Base-by-base conservation (phyloP, 2,329 filamentous ascomycete species). In the Sporothrix variecibatus region DNA sequence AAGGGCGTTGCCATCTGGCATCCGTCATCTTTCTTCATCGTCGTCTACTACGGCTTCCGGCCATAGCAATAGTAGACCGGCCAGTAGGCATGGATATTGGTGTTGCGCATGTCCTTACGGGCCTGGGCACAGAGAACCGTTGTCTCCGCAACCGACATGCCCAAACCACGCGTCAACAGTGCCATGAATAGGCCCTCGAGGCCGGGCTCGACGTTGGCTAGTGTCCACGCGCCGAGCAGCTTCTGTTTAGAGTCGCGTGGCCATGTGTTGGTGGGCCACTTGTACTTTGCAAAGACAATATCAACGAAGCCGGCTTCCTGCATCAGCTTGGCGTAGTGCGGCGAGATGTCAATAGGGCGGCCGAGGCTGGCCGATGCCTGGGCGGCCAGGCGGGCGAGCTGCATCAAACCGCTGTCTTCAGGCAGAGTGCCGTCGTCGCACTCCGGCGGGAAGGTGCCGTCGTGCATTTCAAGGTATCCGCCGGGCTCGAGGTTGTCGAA, bases 211-310 rank as follows among this genome's bases (percentile, higher is more conserved):
- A 80, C 75, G 58, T 79, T 80, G 34, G 77, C 75, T 38, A 77
- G 71, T 31, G 77, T 76, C 77, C 79, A 80, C 26, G 71, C 28
- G 9, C 81, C 81, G 6, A 81, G 75, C 34, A 77, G 76, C 75
- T 81, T 81, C 72, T 78, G 75, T 68, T 79, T 78, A 31, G 74
- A 75, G 46, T 81, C 79, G 43, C 77, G 76, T 6, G 80, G 78
- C 80, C 81, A 82, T 20, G 76, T 60, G 51, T 80, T 80, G 40
- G 77, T 79, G 1, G 80, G 80, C 72, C 80, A 79, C 67, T 78
- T 78, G 73, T 76, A 78, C 56, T 76, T 75, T 31, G 75, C 76
- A 72, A 79, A 76, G 6, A 75, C 64, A 46, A 80, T 76, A 56
- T 81, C 77, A 4, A 76, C 77, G 70, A 80, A 81, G 17, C 80